Evolutionary conservation across 805 yeast genomes (phyloP), one percentile per base, ranked within the genome.

Genomic region (Yarrowia keelungensis): DNA sequence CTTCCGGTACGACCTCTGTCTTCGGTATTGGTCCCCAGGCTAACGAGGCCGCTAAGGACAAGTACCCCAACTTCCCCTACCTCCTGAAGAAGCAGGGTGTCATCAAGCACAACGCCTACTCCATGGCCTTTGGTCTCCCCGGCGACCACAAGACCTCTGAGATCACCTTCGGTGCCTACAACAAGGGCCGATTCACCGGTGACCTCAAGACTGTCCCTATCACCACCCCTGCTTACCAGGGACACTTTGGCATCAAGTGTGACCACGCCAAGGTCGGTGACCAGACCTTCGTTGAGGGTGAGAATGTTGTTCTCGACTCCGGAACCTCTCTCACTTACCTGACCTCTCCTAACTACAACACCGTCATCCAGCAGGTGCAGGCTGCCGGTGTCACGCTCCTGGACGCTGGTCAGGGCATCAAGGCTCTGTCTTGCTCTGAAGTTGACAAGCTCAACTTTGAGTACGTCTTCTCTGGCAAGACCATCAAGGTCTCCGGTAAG

Each of bases 291-390:
- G 51, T 45, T 5, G 22, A 12, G 32, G 51, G 39, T 19, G 32
- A 47, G 15, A 42, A 35, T 5, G 87, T 84, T 2, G 75, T 84
- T 38, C 76, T 87, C 45, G 91, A 88, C 74, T 82, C 88, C 0
- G 89, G 90, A 19, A 81, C 89, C 9, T 80, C 88, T 9, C 74
- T 82, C 41, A 75, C 85, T 9, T 70, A 69, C 47, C 67, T 76
- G 47, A 77, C 78, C 26, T 19, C 38, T 14, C 16, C 42, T 41
- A 71, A 81, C 42, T 69, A 75, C 49, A 58, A 70, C 11, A 71
- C 64, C 14, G 64, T 58, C 8, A 14, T 58, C 8, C 16, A 43
- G 38, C 11, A 22, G 2, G 22, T 54, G 12, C 32, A 41, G 26
- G n/a, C 41, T 12, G 12, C 75, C 11, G 72, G 84, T 35, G 78